Percentiles rank a stretch among this genome's conserved stretches.
phyloP scores from a whole-genome alignment of 139 green algal genomes.

The Yamagishiella unicocca region DNA sequence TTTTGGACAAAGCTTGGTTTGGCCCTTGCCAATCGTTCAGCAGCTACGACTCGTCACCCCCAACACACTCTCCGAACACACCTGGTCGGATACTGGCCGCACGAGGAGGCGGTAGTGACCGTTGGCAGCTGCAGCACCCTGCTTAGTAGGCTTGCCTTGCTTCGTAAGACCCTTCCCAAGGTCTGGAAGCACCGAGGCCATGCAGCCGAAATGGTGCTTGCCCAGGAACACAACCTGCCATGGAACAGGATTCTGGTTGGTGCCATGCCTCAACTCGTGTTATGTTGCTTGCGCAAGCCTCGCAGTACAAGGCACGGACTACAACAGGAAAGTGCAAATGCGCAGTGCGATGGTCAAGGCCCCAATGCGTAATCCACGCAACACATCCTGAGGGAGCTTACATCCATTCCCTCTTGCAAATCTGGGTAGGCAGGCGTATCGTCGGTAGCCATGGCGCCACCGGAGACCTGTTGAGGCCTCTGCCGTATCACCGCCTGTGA shows the following conservation, averaged over 20 bases:
- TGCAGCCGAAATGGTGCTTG: slow-evolving; percentile 82
- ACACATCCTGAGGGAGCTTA: no score
- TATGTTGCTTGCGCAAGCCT: no score
- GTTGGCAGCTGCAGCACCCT: neutral
- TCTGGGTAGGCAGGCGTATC: slow-evolving; percentile 1
- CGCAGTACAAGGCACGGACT: no score
- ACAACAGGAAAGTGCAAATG: no score
- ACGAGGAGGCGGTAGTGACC: slow-evolving; percentile 38
- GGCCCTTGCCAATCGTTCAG: no score
- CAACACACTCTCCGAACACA: no score
- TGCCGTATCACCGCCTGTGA: slow-evolving; percentile 49
- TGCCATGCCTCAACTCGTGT: no score
- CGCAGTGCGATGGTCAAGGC: neutral
- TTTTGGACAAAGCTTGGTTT: no score
- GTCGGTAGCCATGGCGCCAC: neutral
- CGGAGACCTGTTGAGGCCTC: slow-evolving; percentile 19
- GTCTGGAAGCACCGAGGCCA: slow-evolving; percentile 77
- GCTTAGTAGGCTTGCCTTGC: slow-evolving; percentile 27
- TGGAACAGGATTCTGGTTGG: no score
- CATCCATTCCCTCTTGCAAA: slow-evolving; percentile 37
- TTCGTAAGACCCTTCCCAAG: slow-evolving; percentile 53
- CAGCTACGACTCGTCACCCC: no score
- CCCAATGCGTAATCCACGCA: no score
- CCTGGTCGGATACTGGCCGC: slow-evolving; percentile 6
- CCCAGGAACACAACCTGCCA: slow-evolving; percentile 79